phyloP scores from a whole-genome alignment of 192 early-diverging fungal genomes.

The Martensiomyces pterosporus region DNA sequence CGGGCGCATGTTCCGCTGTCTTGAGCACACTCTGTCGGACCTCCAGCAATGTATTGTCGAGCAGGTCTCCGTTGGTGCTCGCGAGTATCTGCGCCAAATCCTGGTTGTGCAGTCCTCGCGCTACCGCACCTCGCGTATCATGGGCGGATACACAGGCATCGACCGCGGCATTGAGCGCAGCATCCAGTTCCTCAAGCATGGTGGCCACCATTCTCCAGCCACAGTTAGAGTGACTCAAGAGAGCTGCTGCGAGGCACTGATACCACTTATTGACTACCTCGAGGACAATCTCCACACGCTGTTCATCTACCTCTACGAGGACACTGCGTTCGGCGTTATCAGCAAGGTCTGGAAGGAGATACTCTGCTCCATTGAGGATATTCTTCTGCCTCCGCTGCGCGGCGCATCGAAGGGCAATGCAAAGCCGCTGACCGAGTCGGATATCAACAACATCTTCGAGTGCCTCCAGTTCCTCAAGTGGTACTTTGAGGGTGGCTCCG shows the following conservation, averaged over 20 bases:
- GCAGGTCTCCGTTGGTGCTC: conserved; percentile 62
- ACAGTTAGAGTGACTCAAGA: conserved; percentile 44
- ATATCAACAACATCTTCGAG: conserved; percentile 64
- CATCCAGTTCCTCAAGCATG: conserved; percentile 49
- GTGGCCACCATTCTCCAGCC: conserved; percentile 28
- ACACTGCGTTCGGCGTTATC: conserved; percentile 63
- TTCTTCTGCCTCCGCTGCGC: conserved; percentile 69
- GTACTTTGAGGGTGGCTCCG: conserved; percentile 68
- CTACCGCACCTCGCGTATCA: conserved; percentile 26
- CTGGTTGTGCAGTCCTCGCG: conserved; percentile 50
- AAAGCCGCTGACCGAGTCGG: conserved; percentile 61
- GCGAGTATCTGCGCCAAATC: conserved; percentile 62
- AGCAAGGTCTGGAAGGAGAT: conserved; percentile 71
- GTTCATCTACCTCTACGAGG: conserved; percentile 62
- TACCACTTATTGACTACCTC: conserved; percentile 71
- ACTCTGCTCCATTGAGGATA: conserved; percentile 59
- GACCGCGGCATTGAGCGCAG: conserved; percentile 53
- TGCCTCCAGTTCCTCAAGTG: conserved; percentile 70
- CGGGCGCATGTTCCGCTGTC: conserved; percentile 66
- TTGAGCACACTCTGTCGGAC: conserved; percentile 66
- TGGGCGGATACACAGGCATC: conserved; percentile 13
- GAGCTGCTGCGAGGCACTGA: conserved; percentile 62
- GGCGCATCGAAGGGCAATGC: conserved; percentile 51
- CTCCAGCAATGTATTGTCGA: conserved; percentile 68
- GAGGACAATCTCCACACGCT: conserved; percentile 65